Evolutionary conservation across 768 basidiomycete genomes (phyloP).

Genomic region (Psilocybe azurescens): DNA sequence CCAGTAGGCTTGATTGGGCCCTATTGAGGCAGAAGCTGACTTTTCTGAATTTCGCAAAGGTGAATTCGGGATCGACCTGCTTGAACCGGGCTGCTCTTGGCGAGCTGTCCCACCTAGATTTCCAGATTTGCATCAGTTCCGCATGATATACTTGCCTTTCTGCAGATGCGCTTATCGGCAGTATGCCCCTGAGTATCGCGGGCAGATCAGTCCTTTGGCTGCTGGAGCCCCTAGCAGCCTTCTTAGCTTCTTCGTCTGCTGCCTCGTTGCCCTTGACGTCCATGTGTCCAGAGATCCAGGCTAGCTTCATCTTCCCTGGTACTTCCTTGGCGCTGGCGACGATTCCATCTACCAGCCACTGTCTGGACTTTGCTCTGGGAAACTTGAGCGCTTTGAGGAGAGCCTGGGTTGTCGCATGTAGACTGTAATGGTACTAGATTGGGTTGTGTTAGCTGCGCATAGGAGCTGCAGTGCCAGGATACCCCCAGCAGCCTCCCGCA

Average conservation of each 20-base stretch:
- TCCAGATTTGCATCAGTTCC: background rate
- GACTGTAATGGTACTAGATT: no score
- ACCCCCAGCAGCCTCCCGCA: background rate
- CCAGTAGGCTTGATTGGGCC: no score
- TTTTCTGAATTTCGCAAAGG: background rate
- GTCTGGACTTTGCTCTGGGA: no score
- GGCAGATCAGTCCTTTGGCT: background rate
- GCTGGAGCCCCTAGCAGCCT: no score
- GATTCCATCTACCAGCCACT: no score
- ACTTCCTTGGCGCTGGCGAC: no score
- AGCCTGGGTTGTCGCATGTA: no score
- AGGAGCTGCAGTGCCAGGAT: background rate
- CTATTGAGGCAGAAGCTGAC: conserved; percentile 5
- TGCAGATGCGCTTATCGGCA: background rate
- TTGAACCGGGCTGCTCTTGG: background rate
- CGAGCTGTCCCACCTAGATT: background rate
- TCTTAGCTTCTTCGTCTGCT: conserved; percentile 6
- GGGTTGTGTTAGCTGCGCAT: background rate
- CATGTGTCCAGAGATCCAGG: conserved; percentile 1
- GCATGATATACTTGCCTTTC: background rate
- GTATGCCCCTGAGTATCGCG: background rate
- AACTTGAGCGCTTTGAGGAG: no score
- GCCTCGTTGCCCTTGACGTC: background rate
- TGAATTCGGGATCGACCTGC: conserved; percentile 1
- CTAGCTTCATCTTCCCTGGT: background rate